A percentile compares a stretch with the other conserved stretches of the same genome.
phyloP scores from a whole-genome alignment of 371 early-diverging fungal species.

The Apophysomyces elegans region DNA sequence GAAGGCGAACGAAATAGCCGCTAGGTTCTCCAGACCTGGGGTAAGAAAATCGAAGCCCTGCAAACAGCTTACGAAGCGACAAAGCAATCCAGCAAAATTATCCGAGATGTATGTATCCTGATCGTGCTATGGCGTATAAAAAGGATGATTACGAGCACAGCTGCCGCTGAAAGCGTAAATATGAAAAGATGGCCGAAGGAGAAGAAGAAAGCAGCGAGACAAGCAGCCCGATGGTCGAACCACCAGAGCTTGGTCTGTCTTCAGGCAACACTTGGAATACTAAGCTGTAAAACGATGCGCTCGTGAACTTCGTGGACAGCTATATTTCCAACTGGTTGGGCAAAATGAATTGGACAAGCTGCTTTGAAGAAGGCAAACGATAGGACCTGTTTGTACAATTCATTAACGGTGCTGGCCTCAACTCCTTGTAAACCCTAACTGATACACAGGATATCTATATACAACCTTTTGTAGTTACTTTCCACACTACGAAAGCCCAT shows the following conservation, averaged over 20 bases:
- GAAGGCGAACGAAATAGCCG: neutral
- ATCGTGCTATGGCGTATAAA: neutral
- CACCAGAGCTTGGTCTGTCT: neutral
- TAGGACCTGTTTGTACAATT: too few species aligned
- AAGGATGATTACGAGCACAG: neutral
- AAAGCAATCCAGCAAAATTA: neutral
- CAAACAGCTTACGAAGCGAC: neutral
- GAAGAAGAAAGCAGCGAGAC: neutral
- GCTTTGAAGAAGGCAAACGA: too few species aligned
- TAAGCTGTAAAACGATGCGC: too few species aligned
- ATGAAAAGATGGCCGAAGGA: conserved; percentile 1
- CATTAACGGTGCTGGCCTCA: too few species aligned
- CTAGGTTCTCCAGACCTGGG: neutral
- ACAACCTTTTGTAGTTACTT: too few species aligned
- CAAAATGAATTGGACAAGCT: too few species aligned
- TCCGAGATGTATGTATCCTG: neutral
- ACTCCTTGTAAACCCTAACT: too few species aligned
- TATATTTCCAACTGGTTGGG: too few species aligned
- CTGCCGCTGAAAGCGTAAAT: neutral
- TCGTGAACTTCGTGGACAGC: too few species aligned
- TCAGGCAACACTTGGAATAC: neutral
- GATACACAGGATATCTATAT: too few species aligned
- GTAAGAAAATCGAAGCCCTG: neutral
- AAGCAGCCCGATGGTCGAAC: too few species aligned
- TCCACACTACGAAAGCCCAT: too few species aligned